phyloP scores from a whole-genome alignment of 2,329 filamentous ascomycete species.

The Ceratocystis huliohia region DNA sequence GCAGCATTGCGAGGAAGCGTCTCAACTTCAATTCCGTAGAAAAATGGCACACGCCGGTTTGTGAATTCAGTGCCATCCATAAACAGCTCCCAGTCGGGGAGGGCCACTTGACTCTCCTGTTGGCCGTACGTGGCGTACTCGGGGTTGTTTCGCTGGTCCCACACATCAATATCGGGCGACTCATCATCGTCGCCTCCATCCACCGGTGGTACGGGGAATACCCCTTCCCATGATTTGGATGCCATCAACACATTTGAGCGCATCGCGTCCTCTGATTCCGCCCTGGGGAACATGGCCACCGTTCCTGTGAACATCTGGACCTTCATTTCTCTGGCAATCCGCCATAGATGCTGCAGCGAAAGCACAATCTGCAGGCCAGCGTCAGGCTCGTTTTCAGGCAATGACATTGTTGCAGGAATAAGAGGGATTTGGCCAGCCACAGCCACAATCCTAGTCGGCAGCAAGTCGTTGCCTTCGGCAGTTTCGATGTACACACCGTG shows the following conservation, averaged over 20 bases:
- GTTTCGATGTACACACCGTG: constrained; percentile 28
- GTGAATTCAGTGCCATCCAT: constrained; percentile 30
- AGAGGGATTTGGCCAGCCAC: constrained; percentile 89
- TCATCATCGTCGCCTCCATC: constrained; percentile 38
- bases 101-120: constrained; percentile 25
- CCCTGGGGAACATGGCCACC: constrained; percentile 56
- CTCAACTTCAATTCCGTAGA: constrained; percentile 64
- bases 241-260: constrained; percentile 32
- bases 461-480: constrained; percentile 38
- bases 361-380: constrained; percentile 49
- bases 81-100: constrained; percentile 42
- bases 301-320: constrained; percentile 64
- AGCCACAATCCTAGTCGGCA: constrained; percentile 49
- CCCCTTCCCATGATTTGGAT: constrained; percentile 36
- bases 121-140: constrained; percentile 34
- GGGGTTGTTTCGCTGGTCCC: constrained; percentile 51
- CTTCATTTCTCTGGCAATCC: constrained; percentile 59
- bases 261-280: constrained; percentile 25
- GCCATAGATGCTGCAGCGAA: constrained; percentile 78
- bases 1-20: constrained; percentile 59
- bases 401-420: constrained; percentile 62
- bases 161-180: constrained; percentile 47
- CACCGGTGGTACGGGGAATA: constrained; percentile 29
- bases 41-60: constrained; percentile 41
- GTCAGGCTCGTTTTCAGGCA: constrained; percentile 32